Conservation (phyloP, 1,284 basidiomycete species). For the Ganoderma resinaceum region DNA sequence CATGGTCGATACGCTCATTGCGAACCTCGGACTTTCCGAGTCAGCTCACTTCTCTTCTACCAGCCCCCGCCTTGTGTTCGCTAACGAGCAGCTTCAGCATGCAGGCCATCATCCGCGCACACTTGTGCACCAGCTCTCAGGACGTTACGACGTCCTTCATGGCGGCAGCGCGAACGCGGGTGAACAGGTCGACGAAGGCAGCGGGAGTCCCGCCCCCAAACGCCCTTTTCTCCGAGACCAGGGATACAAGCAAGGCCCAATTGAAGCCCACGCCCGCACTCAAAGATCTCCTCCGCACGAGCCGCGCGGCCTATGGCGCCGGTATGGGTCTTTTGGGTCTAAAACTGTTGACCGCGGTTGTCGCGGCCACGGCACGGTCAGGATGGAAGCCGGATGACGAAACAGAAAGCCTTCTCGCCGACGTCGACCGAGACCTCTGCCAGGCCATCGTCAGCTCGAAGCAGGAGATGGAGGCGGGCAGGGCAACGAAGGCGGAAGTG, state of each 20-base stretch:
- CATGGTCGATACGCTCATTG: constrained; percentile 84
- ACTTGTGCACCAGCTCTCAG: constrained; percentile 71
- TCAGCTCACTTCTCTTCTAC: constrained; percentile 42
- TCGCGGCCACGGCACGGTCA: constrained; percentile 62
- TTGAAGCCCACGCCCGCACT: constrained; percentile 58
- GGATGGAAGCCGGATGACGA: constrained; percentile 68
- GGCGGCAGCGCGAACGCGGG: constrained; percentile 62
- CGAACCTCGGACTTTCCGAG: constrained; percentile 75
- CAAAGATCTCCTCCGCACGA: constrained; percentile 56
- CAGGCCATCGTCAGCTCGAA: constrained; percentile 83
- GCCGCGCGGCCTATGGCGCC: constrained; percentile 73
- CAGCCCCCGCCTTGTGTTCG: not conserved
- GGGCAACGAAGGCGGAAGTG: constrained; percentile 53
- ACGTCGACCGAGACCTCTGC: constrained; percentile 74
- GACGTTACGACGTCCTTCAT: constrained; percentile 65
- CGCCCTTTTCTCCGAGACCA: constrained; percentile 52
- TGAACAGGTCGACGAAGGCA: constrained; percentile 58
- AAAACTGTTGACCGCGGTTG: constrained; percentile 57
- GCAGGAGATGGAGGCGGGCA: constrained; percentile 68
- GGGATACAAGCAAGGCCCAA: constrained; percentile 44
- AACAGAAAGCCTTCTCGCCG: constrained; percentile 62
- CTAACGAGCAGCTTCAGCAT: constrained; percentile 52
- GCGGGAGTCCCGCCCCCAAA: constrained; percentile 38
- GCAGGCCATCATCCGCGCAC: constrained; percentile 68
- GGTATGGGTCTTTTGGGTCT: constrained; percentile 76